Conservation (phyloP, 139 green algal species). For the Chlamydomonas sphaeroides region DNA sequence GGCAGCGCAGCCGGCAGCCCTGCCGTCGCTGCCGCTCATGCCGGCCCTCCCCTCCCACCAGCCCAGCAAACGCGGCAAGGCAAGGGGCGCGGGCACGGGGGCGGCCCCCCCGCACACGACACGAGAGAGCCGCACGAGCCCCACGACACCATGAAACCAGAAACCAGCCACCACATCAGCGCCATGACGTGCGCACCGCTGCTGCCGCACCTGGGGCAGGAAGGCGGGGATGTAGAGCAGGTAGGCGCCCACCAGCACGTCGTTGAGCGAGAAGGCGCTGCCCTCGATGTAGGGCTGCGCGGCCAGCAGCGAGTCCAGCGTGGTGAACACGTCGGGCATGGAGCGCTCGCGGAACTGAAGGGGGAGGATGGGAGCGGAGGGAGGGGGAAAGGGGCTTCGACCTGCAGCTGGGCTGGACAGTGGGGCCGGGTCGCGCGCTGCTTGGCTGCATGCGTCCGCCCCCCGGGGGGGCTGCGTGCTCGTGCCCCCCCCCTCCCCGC, state of each 20-base stretch:
- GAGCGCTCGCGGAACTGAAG: conserved; percentile 36
- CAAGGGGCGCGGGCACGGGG: no score
- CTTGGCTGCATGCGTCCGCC: no score
- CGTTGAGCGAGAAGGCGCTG: conserved; percentile 40
- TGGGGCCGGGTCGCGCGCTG: no score
- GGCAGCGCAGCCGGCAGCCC: no score
- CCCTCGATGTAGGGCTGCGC: conserved; percentile 44
- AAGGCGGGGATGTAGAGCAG: conserved; percentile 56
- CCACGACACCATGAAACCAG: background rate
- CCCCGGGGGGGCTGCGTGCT: no score
- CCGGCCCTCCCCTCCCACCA: no score
- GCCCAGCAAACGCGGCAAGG: no score
- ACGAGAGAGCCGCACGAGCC: no score
- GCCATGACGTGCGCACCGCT: background rate
- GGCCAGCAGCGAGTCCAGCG: conserved; percentile 43
- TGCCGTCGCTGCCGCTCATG: no score
- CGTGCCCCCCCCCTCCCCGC: no score
- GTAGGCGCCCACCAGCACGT: conserved; percentile 49
- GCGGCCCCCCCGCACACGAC: no score
- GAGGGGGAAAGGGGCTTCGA: background rate
- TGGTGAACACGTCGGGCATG: conserved; percentile 46
- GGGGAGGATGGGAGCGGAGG: background rate
- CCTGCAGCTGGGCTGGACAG: no score
- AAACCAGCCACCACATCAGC: background rate
- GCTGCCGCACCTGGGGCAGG: conserved; percentile 20